Conservation (phyloP, 768 basidiomycete genomes). For the Fomitopsis pulvina region DNA sequence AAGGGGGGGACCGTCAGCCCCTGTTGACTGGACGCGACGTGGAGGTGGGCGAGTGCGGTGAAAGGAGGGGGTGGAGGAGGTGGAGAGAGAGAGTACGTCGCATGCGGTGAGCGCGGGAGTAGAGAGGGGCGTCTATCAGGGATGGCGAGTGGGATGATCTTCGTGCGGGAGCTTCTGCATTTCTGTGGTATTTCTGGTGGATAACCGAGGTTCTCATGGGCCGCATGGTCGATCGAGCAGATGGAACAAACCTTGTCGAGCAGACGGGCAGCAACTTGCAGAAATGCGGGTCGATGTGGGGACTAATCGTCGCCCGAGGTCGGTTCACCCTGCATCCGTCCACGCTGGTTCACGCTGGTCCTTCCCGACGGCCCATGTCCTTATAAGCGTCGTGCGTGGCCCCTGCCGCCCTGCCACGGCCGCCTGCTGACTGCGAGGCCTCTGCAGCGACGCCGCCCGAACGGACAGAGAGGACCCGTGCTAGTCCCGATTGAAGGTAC, state of each 20-base stretch:
- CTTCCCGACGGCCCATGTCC: not conserved
- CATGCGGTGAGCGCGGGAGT: not conserved
- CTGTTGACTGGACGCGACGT: not conserved
- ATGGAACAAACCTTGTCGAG: not conserved
- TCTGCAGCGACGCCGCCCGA: not conserved
- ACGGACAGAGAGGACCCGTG: not conserved
- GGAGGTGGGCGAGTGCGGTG: not conserved
- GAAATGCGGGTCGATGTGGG: not conserved
- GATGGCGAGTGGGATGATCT: not conserved
- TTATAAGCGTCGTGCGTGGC: not conserved
- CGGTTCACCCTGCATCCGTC: slow-evolving; percentile 1
- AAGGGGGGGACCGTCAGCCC: not conserved
- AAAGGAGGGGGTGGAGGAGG: not conserved
- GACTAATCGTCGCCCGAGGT: not conserved
- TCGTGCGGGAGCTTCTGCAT: not conserved
- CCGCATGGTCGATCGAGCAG: slow-evolving; percentile 3
- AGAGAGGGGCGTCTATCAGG: not conserved
- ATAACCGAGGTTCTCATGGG: not conserved
- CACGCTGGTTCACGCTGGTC: not conserved
- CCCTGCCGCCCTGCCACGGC: not conserved
- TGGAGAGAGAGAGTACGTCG: not conserved
- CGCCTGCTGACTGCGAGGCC: not conserved
- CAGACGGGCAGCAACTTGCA: not conserved
- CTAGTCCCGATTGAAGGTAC: not conserved
- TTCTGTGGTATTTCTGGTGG: too few relatives aligned